Evolutionary conservation across 2,329 filamentous ascomycete genomes (phyloP).

Genomic region (Triangularia setosa): DNA sequence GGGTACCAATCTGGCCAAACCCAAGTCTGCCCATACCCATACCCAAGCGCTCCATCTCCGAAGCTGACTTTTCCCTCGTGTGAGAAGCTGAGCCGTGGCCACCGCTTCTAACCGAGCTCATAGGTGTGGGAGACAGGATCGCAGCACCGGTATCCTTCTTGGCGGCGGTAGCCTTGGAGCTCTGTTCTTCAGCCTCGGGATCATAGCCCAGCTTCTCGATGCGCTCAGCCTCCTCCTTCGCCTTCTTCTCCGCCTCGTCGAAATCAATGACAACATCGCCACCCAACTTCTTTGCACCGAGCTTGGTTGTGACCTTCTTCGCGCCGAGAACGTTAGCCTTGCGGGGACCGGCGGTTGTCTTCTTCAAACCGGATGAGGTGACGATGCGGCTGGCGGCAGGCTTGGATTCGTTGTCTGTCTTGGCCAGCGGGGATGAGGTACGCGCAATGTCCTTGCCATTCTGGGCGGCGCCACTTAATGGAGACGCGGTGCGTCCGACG

Average conservation of each 20-base stretch:
- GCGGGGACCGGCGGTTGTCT: conserved; percentile 65
- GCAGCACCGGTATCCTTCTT: conserved; percentile 50
- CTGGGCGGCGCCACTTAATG: conserved; percentile 72
- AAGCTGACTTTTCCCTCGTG: conserved; percentile 59
- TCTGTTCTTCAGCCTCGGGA: conserved; percentile 73
- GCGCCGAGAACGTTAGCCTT: conserved; percentile 83
- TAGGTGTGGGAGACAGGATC: conserved; percentile 70
- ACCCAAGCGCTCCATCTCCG: conserved; percentile 82
- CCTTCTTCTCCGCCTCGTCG: conserved; percentile 94
- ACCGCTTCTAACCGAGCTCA: conserved; percentile 57
- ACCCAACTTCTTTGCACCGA: conserved; percentile 88
- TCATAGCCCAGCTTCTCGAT: conserved; percentile 96
- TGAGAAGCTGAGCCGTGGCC: conserved; percentile 61
- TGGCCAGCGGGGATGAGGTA: conserved; percentile 76
- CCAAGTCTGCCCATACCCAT: conserved; percentile 84
- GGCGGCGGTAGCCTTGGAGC: conserved; percentile 36
- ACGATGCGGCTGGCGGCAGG: conserved; percentile 61
- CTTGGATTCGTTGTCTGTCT: conserved; percentile 51
- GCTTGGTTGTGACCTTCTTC: conserved; percentile 74
- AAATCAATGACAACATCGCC: conserved; percentile 78
- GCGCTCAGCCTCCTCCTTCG: conserved; percentile 93
- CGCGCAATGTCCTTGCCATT: conserved; percentile 70
- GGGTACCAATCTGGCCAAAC: conserved; percentile 77
- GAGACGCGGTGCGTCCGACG: conserved; percentile 78
- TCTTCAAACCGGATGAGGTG: conserved; percentile 78